Evolutionary conservation across 768 basidiomycete genomes (phyloP).

Genomic region (Phanerodontia chrysosporium): DNA sequence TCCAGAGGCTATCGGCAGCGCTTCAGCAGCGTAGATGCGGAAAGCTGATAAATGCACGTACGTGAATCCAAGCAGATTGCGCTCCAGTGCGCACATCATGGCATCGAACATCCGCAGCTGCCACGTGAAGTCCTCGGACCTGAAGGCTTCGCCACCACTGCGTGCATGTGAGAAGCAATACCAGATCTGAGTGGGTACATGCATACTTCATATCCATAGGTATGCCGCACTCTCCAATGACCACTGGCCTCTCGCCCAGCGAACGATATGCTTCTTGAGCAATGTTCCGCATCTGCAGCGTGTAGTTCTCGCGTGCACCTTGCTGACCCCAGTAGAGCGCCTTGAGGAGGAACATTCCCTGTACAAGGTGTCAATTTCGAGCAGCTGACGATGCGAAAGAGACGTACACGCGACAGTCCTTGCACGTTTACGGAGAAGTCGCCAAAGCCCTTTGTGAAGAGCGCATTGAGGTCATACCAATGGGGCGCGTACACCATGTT

Average conservation of each 20-base stretch:
- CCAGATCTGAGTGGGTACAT: too few relatives aligned
- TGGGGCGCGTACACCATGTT: slow-evolving; percentile 74
- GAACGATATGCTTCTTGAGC: slow-evolving; percentile 62
- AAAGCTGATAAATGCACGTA: slow-evolving; percentile 37
- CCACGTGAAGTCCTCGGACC: slow-evolving; percentile 70
- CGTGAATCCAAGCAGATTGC: slow-evolving; percentile 79
- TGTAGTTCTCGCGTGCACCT: slow-evolving; percentile 79
- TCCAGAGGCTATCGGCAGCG: slow-evolving; percentile 70
- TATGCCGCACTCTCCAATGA: slow-evolving; percentile 91
- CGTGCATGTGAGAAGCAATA: not conserved
- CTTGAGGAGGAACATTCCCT: slow-evolving; percentile 84
- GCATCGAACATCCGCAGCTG: slow-evolving; percentile 95
- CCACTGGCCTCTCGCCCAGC: slow-evolving; percentile 77
- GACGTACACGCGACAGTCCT: slow-evolving; percentile 74
- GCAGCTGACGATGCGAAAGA: not conserved
- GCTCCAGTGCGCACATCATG: slow-evolving; percentile 78
- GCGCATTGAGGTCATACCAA: slow-evolving; percentile 88
- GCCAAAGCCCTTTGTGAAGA: slow-evolving; percentile 82
- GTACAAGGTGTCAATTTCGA: not conserved
- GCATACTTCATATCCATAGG: slow-evolving; percentile 97
- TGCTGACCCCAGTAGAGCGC: slow-evolving; percentile 86
- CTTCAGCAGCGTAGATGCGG: not conserved
- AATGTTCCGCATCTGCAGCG: slow-evolving; percentile 76
- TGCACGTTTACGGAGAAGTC: slow-evolving; percentile 92
- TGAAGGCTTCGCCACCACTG: slow-evolving; percentile 70